Evolutionary conservation across 768 basidiomycete genomes (phyloP), one percentile per base, ranked within the genome.

Genomic region (Boletus speciosus): DNA sequence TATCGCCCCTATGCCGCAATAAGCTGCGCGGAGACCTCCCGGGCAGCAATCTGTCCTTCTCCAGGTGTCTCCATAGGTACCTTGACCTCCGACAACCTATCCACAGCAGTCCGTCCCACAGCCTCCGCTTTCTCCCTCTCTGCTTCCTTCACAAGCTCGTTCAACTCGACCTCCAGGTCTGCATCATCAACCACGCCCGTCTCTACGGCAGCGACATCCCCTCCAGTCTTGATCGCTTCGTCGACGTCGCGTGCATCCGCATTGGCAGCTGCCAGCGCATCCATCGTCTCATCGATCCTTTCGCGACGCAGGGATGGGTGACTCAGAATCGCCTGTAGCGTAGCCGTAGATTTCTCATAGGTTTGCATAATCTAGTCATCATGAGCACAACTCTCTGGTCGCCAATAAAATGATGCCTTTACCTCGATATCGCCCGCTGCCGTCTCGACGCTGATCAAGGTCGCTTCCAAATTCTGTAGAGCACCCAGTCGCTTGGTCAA

Each of bases 381-480:
- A 29, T 50, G 25, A 57, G 52, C 47, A 47, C 32, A 3, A 44
- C 3, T 7, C 19, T 34, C 29, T 37, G 19, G 36, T 47, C 12
- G n/a, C 39, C 41, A 40, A 51, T 37, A 21, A 41, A 42, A 53
- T n/a, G 19, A 27, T 14, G 32, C 65, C 74, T 40, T 50, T 65
- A 94, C 94, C 77, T 93, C 86, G 11, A 94, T 78, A 69, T 98
- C 90, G 3, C 86, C 87, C 29, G 90, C 90, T n/a, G 94, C 90
- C 4, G 85, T 81, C 71, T 98, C 93, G 6, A 98, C 91, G 42
- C 82, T 80, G 42, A 91, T 73, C 36, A 97, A 69, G 0, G 93
- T 93, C 12, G 81, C 75, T 59, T 89, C 84, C 8, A 98, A 74
- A 36, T 84, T 89, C 52, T 84, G 81, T 6, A 93, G 73, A 1